These are phyloP conservation scores for Elsinoe necatrix DNA, from an alignment of 2,329 filamentous ascomycete species.

Conservation along the genomic window DNA sequence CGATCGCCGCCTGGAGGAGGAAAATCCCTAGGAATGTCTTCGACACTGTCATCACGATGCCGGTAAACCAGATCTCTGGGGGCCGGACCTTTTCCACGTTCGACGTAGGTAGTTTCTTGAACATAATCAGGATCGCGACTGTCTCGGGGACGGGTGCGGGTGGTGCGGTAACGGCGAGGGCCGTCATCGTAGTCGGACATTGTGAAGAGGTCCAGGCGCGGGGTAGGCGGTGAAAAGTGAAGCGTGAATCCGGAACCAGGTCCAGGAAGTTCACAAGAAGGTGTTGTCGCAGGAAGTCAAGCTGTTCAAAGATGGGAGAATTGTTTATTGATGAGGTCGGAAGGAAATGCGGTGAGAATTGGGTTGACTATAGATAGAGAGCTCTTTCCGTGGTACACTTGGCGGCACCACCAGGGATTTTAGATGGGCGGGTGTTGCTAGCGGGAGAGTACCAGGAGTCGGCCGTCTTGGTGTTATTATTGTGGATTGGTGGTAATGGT, in stretches of 20 bases:
- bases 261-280: background rate
- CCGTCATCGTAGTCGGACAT: constrained; percentile 44
- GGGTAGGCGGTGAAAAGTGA: background rate
- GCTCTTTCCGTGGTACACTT: constrained; percentile 11
- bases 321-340: constrained; percentile 10
- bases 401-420: constrained; percentile 9
- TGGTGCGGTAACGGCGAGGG: constrained; percentile 36
- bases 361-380: background rate
- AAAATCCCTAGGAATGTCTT: constrained; percentile 78
- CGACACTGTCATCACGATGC: constrained; percentile 67
- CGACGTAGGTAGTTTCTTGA: constrained; percentile 43
- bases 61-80: constrained; percentile 44
- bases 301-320: background rate
- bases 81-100: constrained; percentile 35
- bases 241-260: background rate
- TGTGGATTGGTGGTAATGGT: background rate
- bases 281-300: background rate
- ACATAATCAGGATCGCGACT: constrained; percentile 45
- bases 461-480: background rate
- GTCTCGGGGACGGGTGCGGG: constrained; percentile 35
- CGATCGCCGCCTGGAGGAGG: constrained; percentile 52
- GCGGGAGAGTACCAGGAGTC: constrained; percentile 4
- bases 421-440: constrained; percentile 11
- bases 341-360: constrained; percentile 13
- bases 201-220: constrained; percentile 18